Percentiles rank a stretch among this genome's conserved stretches.
phyloP scores from a whole-genome alignment of 2,329 filamentous ascomycete genomes.

The Colletotrichum endophyticum region DNA sequence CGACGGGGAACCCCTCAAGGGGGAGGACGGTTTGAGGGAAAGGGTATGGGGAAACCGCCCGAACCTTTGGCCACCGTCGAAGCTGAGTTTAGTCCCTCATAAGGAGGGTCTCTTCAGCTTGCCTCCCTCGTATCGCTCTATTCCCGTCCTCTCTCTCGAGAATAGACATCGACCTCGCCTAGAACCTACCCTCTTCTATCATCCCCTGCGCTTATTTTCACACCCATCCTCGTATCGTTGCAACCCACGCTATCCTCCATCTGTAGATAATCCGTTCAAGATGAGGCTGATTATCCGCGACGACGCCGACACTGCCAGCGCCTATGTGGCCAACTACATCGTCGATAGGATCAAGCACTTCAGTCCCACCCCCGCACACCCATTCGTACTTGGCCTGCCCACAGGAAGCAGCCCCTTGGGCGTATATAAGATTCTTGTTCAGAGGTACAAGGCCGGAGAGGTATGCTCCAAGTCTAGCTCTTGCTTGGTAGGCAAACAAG shows the following conservation, averaged over 20 bases:
- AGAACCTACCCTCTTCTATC: neutral
- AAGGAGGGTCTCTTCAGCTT: constrained; percentile 1
- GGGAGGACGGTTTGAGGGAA: neutral
- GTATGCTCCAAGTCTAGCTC: constrained; percentile 34
- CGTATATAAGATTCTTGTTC: constrained; percentile 79
- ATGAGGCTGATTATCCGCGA: constrained; percentile 89
- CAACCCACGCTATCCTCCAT: constrained; percentile 23
- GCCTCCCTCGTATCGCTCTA: neutral
- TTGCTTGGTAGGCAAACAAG: neutral
- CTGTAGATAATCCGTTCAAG: constrained; percentile 27
- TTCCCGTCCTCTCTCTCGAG: neutral
- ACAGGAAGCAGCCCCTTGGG: constrained; percentile 82
- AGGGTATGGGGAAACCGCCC: neutral
- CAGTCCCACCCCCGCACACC: constrained; percentile 71
- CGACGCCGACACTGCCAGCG: constrained; percentile 69
- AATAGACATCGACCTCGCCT: neutral
- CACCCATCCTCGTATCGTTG: neutral
- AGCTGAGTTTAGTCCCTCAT: constrained; percentile 7
- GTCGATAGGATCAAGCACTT: constrained; percentile 82
- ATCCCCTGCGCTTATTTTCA: neutral
- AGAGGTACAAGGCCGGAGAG: constrained; percentile 70
- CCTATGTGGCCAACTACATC: constrained; percentile 83
- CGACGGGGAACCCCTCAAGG: neutral
- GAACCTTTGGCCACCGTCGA: neutral
- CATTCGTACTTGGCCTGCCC: constrained; percentile 83